phyloP scores from a whole-genome alignment of 2,329 filamentous ascomycete species.

The Xylaria sp. region DNA sequence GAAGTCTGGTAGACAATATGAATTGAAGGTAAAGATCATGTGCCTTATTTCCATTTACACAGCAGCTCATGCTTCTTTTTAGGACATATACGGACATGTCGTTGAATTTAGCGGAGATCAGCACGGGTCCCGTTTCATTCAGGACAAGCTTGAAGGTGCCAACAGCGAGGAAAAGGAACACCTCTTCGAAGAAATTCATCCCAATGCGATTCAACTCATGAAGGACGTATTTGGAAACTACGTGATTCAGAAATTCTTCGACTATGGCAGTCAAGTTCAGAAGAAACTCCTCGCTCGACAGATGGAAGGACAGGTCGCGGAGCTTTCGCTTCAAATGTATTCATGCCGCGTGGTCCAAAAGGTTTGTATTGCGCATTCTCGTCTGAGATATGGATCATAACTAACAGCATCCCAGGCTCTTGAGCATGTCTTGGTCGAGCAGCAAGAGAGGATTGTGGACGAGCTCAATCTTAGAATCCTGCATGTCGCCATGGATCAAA shows the following conservation, averaged over 20 bases:
- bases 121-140: conserved; percentile 91
- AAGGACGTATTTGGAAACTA: conserved; percentile 97
- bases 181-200: conserved; percentile 80
- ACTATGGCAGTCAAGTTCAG: conserved; percentile 89
- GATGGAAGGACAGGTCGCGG: conserved; percentile 80
- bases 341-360: conserved; percentile 95
- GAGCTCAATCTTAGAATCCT: conserved; percentile 75
- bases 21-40: conserved; percentile 58
- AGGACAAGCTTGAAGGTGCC: conserved; percentile 83
- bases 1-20: conserved; percentile 68
- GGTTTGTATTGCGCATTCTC: conserved; percentile 40
- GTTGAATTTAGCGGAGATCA: conserved; percentile 96
- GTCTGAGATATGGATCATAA: background rate
- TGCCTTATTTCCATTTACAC: background rate
- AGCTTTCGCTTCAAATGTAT: conserved; percentile 82
- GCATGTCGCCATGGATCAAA: conserved; percentile 75
- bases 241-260: conserved; percentile 95
- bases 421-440: conserved; percentile 84
- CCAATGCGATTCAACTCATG: conserved; percentile 83
- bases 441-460: conserved; percentile 76
- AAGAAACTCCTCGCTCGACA: conserved; percentile 80
- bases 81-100: conserved; percentile 80
- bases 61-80: conserved; percentile 13
- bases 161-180: conserved; percentile 95
- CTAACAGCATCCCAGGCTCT: conserved; percentile 57